Base-by-base conservation (phyloP, 2,329 filamentous ascomycete species). In the Remersonia thermophila region DNA sequence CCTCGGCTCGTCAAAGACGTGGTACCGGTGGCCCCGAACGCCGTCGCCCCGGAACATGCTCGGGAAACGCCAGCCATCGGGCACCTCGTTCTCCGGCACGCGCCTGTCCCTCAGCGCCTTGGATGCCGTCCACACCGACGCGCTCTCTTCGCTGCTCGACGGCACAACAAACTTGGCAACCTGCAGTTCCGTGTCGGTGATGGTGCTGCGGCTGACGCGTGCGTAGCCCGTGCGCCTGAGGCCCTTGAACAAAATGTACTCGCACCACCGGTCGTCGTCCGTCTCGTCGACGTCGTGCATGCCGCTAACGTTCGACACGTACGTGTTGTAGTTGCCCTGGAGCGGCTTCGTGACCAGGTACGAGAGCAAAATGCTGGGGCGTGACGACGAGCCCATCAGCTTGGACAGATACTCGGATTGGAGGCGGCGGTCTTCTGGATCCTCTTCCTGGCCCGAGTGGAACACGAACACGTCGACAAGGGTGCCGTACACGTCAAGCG, bases 241-340 rank as follows among this genome's bases (percentile, higher is more conserved):
- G 10, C 78, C 78, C 67, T 95, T 95, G 69, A 85, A 98, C 17
- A 98, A 65, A 47, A 98, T 95, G 59, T 98, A 98, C 65, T 98
- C 89, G 65, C 91, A 98, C 91, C 91, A 98, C 37, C 91, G 70
- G 58, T 98, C 91, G 86, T 86, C 94, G 56, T 98, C 91, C 3
- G 69, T 78, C 0, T 79, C 73, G 53, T 98, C 91, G 33, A 98
- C 91, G 53, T 98, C 91, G 52, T 83, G 78, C 91, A 98, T 98
- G 8, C 86, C 84, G 40, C 83, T 93, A 39, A 66, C 65, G 36
- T 85, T 71, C 38, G 84, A 84, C 16, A 96, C 91, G 51, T 93
- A 96, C 0, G 79, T 94, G 56, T 96, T 89, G 65, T 98, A 98
- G 56, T 98, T 98, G 43, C 91, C 91, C 62, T 94, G 66, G 5